Evolutionary conservation across 2,329 filamentous ascomycete species (phyloP).

Genomic region (Didymellaceae sp.): DNA sequence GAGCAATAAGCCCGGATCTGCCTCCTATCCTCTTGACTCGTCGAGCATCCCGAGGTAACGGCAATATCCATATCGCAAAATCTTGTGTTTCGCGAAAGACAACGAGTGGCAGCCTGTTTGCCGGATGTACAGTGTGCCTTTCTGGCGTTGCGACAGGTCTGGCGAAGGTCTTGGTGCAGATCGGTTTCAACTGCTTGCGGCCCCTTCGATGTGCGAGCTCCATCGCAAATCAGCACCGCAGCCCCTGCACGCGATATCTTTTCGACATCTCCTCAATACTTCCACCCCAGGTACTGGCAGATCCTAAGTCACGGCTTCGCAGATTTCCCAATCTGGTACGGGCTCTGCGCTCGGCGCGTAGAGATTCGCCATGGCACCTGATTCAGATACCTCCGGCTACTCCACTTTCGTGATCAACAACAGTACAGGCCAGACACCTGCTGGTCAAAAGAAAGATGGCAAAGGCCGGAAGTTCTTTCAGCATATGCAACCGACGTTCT

Average conservation of each 20-base stretch:
- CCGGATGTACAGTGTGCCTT: too few species aligned
- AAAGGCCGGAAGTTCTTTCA: constrained; percentile 30
- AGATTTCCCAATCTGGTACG: neutral
- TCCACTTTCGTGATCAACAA: constrained; percentile 3
- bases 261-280: neutral
- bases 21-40: constrained; percentile 8
- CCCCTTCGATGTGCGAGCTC: neutral
- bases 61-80: neutral
- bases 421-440: neutral
- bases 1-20: neutral
- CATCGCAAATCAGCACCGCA: constrained; percentile 2
- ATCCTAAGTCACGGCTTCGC: too few species aligned
- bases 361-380: constrained; percentile 11
- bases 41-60: neutral
- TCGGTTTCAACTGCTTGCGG: constrained; percentile 3
- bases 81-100: constrained; percentile 12
- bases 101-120: too few species aligned
- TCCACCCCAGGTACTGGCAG: too few species aligned
- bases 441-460: neutral
- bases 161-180: neutral
- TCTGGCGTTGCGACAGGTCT: constrained; percentile 5
- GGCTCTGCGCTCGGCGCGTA: neutral
- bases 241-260: neutral
- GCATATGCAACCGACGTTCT: constrained; percentile 32
- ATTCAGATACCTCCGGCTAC: constrained; percentile 1